Base-by-base conservation (phyloP, 371 early-diverging fungal genomes). In the Apophysomyces elegans region DNA sequence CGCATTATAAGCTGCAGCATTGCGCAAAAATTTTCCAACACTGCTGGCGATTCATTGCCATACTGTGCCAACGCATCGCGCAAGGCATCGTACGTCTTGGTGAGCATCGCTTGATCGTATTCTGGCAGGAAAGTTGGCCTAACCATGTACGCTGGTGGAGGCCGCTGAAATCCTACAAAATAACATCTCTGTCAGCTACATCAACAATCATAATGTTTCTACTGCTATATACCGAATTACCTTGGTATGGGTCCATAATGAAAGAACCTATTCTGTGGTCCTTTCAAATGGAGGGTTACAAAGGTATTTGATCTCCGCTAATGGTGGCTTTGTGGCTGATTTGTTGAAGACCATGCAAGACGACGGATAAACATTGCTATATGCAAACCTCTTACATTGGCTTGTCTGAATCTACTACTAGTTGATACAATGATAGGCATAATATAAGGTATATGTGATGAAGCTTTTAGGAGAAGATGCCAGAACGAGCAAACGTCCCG, bases 1-100 rank as follows among this genome's bases (percentile, higher is more conserved):
- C 69, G 76, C 80, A 88, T 84, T 43, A 86, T 74, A 74, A 76
- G 68, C 50, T 84, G 78, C 26, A 88, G 67, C 35, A 76, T 68
- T 5, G 68, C 59, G 56, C 74, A 74, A 63, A 83, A 75, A 44
- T 80, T 71, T 56, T 83, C 80, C 5, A 75, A 56, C 21, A 66
- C 67, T 46, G 60, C 58, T 50, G 54, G 54, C 9, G 16, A 9
- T 50, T 50, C 54, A 50, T 50, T 63, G 61, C 56, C 69, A 58
- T 46, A 21, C 54, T 50, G 54, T 18, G 21, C 21, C 21, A 50
- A 11, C 21, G 54, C 54, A 21, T 50, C 54, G 54, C 54, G 54
- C 54, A 50, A 21, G 21, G 54, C 54, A 9, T 50, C 54, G 21
- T 50, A 50, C 21, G 21, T n/a, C 54, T 50, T 50, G 21, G 54